These are phyloP conservation scores for Copromyces sp. DNA, from an alignment of 495 filamentous ascomycete species.

Conservation along the genomic window DNA sequence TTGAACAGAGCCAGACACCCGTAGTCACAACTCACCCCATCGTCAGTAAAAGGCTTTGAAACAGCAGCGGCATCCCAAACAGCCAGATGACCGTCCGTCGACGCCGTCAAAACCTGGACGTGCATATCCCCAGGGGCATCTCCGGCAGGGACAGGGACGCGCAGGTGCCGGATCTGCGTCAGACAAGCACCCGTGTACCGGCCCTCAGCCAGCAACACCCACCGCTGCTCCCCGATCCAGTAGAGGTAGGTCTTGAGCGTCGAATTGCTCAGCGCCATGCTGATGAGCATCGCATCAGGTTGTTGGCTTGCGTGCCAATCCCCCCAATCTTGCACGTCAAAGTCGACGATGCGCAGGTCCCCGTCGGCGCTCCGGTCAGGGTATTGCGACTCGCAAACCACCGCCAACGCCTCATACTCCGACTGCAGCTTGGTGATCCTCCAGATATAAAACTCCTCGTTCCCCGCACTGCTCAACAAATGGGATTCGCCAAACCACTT, in stretches of 20 bases:
- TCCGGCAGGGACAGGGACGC: constrained; percentile 4
- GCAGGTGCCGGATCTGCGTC: constrained; percentile 53
- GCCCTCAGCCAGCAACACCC: constrained; percentile 45
- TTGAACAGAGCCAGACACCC: constrained; percentile 19
- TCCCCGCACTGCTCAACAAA: constrained; percentile 75
- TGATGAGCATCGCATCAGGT: constrained; percentile 45
- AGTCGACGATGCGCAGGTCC: constrained; percentile 72
- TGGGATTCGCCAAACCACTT: constrained; percentile 59
- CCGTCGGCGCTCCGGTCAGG: constrained; percentile 46
- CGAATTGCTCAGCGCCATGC: constrained; percentile 70
- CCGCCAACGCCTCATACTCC: constrained; percentile 42
- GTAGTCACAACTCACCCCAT: not conserved
- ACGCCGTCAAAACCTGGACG: constrained; percentile 45
- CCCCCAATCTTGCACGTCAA: constrained; percentile 35
- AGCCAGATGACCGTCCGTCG: constrained; percentile 36
- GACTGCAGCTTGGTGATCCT: constrained; percentile 42
- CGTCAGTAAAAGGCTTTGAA: not conserved
- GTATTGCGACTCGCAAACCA: constrained; percentile 53
- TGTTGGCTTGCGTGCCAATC: constrained; percentile 17
- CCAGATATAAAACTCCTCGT: constrained; percentile 88
- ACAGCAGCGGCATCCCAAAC: constrained; percentile 24
- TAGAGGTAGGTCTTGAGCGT: constrained; percentile 58
- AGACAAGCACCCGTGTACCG: constrained; percentile 72
- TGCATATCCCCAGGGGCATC: constrained; percentile 9
- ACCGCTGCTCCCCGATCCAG: constrained; percentile 28